Base-by-base conservation (phyloP, 495 filamentous ascomycete genomes). In the Penicillium parvum region DNA sequence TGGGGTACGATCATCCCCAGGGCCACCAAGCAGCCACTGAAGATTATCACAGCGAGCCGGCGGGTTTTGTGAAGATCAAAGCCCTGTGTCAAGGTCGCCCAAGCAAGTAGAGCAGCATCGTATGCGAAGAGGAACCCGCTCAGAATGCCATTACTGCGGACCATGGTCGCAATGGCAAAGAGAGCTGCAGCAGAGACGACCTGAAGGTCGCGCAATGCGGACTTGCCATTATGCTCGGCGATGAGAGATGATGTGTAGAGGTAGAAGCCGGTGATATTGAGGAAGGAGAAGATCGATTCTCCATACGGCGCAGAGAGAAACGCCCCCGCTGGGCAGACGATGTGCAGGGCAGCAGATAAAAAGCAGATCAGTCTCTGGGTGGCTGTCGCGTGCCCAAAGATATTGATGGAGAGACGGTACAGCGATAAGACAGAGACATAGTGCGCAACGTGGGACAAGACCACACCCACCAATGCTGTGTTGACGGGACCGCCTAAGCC, bases 221-320 rank as follows among this genome's bases (percentile, higher is more conserved):
- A 34, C 11, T 41, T 39, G 3, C 53, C 53, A 21, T 56, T 49
- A 14, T 47, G 40, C 41, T 63, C 45, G 11, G 64, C 55, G 36
- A 61, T 57, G 8, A 76, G 60, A 15, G 81, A 76, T 25, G 73
- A 75, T 2, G 79, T 73, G 59, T 90, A 91, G 46, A 86, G 53
- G 25, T 86, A 78, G 45, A 73, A 79, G 5, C 90, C 94, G 2
- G 64, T 33, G 47, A 97, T 86, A 33, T 83, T 84, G 20, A 96
- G 64, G 6, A 92, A 69, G 1, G 91, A 81, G 58, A 88, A 96
- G 1, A 84, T 57, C 34, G 84, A 79, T 64, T 98, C 94, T 15
- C 78, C 75, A 53, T 89, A 92, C 0, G 94, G 92, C 1, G 90
- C 86, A 0, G 85, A 89, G 19, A 98, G 78, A 57, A 97, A 96